Evolutionary conservation across 805 yeast genomes (phyloP).

Genomic region (Ogataea wickerhamii): DNA sequence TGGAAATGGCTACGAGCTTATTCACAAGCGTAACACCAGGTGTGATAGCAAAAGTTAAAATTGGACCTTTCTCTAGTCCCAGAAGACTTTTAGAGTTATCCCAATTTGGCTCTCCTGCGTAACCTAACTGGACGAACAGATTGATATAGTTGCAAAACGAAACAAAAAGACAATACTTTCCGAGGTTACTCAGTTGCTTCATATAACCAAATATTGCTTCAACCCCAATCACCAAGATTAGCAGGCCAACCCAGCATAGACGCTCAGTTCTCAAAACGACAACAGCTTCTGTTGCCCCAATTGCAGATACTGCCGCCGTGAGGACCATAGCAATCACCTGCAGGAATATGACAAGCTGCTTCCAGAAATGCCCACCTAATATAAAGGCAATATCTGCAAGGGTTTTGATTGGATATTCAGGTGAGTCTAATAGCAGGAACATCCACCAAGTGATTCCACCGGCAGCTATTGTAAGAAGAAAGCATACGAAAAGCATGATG

Average conservation of each 20-base stretch:
- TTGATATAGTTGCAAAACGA: constrained; percentile 18
- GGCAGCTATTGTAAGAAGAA: constrained; percentile 34
- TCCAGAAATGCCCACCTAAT: constrained; percentile 32
- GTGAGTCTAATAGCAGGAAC: constrained; percentile 38
- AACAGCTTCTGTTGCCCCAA: constrained; percentile 40
- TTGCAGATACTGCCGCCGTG: constrained; percentile 38
- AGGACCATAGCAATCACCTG: constrained; percentile 40
- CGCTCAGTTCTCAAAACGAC: constrained; percentile 34
- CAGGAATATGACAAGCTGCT: constrained; percentile 31
- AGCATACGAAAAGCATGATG: constrained; percentile 13
- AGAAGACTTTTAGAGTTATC: constrained; percentile 16
- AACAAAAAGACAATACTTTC: constrained; percentile 17
- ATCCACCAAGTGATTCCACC: constrained; percentile 38
- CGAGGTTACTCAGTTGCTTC: constrained; percentile 36
- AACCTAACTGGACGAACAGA: constrained; percentile 18
- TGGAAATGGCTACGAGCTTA: constrained; percentile 38
- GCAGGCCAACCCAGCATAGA: constrained; percentile 38
- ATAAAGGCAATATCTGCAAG: constrained; percentile 42
- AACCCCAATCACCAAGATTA: constrained; percentile 38
- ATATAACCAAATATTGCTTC: constrained; percentile 42
- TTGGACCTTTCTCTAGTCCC: constrained; percentile 22
- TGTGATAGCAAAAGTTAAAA: constrained; percentile 12
- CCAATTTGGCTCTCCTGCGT: constrained; percentile 21
- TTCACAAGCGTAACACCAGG: constrained; percentile 20
- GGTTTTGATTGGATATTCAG: constrained; percentile 40